Base-by-base conservation (phyloP, 305 asterid species). In the Fraxinus xanthoxyloides region DNA sequence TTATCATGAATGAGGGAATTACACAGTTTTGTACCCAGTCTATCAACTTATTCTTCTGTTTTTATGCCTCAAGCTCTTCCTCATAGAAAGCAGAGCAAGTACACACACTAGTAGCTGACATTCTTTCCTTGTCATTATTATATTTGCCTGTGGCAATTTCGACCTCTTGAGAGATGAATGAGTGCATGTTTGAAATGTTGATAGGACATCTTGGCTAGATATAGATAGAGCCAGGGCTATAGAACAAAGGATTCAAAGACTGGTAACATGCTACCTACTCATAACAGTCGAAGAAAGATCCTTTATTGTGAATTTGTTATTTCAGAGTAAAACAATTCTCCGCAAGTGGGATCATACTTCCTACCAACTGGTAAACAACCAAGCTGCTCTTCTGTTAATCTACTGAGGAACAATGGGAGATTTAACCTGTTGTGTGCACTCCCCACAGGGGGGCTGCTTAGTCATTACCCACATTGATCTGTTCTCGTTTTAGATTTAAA, bases 21-120 rank as follows among this genome's bases (percentile, higher is more conserved):
- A 65, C 72, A 63, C 72, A 63, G 72, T 38, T 65, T 35, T 65
- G 34, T 65, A 24, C 32, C 19, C 72, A 23, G 35, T 35, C 34
- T 10, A 65, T 26, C 72, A 24, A 65, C 19, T 13, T 26, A 9
- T 65, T 65, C 35, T 23, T 63, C 4, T 26, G 19, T 65, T 65
- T 65, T 24, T 65, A 65, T 65, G 72, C 72, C 35, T 65, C 72
- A 26, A 24, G 72, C 72, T 65, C 72, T 65, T 63, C 72, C 72
- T 63, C 17, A 28, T 65, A 23, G 72, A 24, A 65, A 65, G n/a
- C 7, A n/a, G 73, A 24, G 72, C 72, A 65, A 65, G 34, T 28
- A 65, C 73, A 26, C 34, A 4, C 32, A 1, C n/a, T 26, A 10
- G 73, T 24, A 65, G 73, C 73, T 28, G 31, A 65, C 13, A 65